These are phyloP conservation scores for Erodium chrysanthum DNA, from an alignment of 441 rosid species.

Conservation along the genomic window DNA sequence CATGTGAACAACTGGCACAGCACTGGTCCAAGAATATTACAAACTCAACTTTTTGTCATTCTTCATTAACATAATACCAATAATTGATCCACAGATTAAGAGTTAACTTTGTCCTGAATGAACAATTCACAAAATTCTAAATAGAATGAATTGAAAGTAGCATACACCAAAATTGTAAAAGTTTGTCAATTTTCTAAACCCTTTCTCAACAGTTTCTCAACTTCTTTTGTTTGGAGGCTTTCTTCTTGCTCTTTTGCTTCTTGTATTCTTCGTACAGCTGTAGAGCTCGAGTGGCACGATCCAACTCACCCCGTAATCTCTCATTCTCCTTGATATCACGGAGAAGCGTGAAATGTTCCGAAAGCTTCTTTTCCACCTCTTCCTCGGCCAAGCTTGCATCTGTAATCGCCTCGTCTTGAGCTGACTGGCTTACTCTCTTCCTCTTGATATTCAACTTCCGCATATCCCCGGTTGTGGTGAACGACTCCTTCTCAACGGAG, in stretches of 20 bases:
- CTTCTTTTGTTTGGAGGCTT: constrained; percentile 16
- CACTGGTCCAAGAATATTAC: too few relatives aligned
- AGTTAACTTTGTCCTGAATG: neutral
- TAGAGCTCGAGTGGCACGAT: constrained; percentile 27
- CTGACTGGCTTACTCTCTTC: constrained; percentile 29
- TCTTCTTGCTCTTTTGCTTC: constrained; percentile 26
- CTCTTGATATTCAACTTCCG: constrained; percentile 39
- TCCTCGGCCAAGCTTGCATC: constrained; percentile 29
- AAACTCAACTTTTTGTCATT: neutral
- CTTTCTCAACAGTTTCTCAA: neutral
- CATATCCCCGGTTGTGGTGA: constrained; percentile 29
- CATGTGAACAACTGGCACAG: too few relatives aligned
- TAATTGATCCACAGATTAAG: too few relatives aligned
- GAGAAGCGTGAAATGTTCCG: constrained; percentile 43
- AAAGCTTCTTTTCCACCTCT: constrained; percentile 41
- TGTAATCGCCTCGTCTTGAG: neutral
- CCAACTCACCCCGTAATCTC: constrained; percentile 44
- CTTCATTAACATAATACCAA: too few relatives aligned
- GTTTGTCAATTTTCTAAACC: neutral
- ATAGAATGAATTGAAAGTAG: neutral
- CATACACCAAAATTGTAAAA: neutral
- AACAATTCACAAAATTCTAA: too few relatives aligned
- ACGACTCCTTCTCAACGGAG: constrained; percentile 45
- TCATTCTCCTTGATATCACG: constrained; percentile 46
- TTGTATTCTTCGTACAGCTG: constrained; percentile 42